Base-by-base conservation (phyloP, 805 yeast species). In the Limtongia smithiae region DNA sequence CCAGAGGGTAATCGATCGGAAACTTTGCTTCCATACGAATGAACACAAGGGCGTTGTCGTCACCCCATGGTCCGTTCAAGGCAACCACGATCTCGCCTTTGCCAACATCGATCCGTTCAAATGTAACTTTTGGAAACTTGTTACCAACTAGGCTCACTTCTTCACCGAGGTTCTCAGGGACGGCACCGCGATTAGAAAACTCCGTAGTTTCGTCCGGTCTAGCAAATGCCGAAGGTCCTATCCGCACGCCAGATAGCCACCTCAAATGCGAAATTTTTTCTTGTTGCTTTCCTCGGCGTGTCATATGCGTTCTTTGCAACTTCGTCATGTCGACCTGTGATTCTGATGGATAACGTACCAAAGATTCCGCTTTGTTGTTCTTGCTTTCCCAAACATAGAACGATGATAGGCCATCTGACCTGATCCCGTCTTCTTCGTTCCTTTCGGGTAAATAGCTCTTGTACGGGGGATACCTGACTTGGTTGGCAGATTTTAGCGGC, bases 211-310 rank as follows among this genome's bases (percentile, higher is more conserved):
- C 46, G 20, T 21, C 45, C 12, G 52, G 40, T 7, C 42, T 51
- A 7, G 65, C 61, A 48, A 70, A 68, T 3, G 76, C 77, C 7
- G 78, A 64, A 36, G 73, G 70, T 1, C 87, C 87, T 55, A 91
- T 79, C 49, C 89, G 74, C 6, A 91, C 95, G 44, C 97, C 97
- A 0, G 96, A 82, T 33, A 94, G 81, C 97, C 97, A 91, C 55
- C 84, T 82, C 53, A 91, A 69, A 62, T 87, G 95, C 58, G 83
- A 81, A 27, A 78, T 71, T 76, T 57, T 40, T 25, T 51, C 53
- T 6, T 48, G 39, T 11, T 43, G 22, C 32, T 44, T 48, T 8
- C 47, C 45, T 9, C 57, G 54, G 2, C 57, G 27, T 6, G 60
- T 57, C 60, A 57, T 57, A 32, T 25, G 55, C 41, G 37, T 30